Conservation (phyloP, 164 flowering plant genomes). For the Vitis amurensis region DNA sequence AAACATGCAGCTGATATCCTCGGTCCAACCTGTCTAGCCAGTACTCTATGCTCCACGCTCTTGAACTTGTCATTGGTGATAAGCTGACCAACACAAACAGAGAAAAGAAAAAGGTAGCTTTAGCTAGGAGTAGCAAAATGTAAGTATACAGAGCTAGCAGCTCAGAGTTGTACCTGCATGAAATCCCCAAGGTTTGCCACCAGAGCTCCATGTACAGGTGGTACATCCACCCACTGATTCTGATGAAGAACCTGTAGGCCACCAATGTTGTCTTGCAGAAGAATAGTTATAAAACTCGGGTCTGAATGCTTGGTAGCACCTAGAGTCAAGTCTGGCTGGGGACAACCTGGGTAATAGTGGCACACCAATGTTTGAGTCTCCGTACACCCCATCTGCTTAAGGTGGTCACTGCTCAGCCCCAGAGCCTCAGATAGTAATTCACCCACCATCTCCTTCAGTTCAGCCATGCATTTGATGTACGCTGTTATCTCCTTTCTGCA, state of each 20-base stretch:
- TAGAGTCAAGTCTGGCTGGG: constrained; percentile 27
- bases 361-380: constrained; percentile 11
- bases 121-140: too few species aligned
- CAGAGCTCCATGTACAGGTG: constrained; percentile 11
- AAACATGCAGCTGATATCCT: constrained; percentile 21
- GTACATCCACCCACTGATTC: constrained; percentile 18
- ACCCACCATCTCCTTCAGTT: constrained; percentile 20
- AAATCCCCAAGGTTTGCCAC: constrained; percentile 19
- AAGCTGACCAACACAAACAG: constrained; percentile 3
- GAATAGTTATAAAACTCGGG: constrained; percentile 14
- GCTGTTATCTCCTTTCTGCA: background rate
- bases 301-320: constrained; percentile 23
- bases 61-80: constrained; percentile 17
- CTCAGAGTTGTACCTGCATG: constrained; percentile 15
- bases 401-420: constrained; percentile 28
- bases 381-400: constrained; percentile 19
- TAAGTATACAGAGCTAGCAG: too few species aligned
- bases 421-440: constrained; percentile 36
- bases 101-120: too few species aligned
- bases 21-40: constrained; percentile 10
- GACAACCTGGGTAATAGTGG: constrained; percentile 27
- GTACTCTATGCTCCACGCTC: constrained; percentile 18
- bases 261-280: constrained; percentile 20
- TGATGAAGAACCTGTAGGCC: constrained; percentile 28
- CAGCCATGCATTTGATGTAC: background rate